phyloP scores from a whole-genome alignment of 31 red algal species.

The Asparagopsis taxiformis region DNA sequence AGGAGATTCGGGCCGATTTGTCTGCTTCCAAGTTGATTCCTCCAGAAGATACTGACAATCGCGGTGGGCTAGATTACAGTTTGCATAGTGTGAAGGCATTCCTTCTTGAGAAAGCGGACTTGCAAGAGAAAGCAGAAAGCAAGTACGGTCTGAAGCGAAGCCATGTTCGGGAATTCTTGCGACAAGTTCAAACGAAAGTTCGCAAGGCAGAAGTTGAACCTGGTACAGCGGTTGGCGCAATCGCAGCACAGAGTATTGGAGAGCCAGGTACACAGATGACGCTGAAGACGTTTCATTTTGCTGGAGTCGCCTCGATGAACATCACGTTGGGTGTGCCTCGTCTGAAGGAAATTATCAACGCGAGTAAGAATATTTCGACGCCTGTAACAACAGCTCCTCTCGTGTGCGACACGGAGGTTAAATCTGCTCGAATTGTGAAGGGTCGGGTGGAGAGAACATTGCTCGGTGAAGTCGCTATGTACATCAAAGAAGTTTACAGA shows the following conservation, averaged over 20 bases:
- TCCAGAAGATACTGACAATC: conserved; percentile 38
- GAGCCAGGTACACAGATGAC: conserved; percentile 99
- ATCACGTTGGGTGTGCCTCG: conserved; percentile 98
- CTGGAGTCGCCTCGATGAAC: conserved; percentile 97
- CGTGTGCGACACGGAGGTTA: conserved; percentile 42
- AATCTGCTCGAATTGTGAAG: conserved; percentile 84
- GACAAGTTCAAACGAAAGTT: conserved; percentile 65
- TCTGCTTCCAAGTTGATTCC: conserved; percentile 43
- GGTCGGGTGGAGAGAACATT: conserved; percentile 79
- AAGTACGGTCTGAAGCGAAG: conserved; percentile 22
- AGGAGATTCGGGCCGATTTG: conserved; percentile 43
- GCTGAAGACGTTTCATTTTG: conserved; percentile 99
- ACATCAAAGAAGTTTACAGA: conserved; percentile 90
- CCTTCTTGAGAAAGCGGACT: conserved; percentile 26
- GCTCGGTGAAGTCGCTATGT: conserved; percentile 80
- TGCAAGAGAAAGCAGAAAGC: conserved; percentile 8
- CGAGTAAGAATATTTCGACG: conserved; percentile 85
- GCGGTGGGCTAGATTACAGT: conserved; percentile 38
- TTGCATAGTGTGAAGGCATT: conserved; percentile 17
- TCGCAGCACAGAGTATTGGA: conserved; percentile 94
- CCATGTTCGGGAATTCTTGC: conserved; percentile 56
- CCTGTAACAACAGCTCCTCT: conserved; percentile 87
- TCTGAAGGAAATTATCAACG: conserved; percentile 99
- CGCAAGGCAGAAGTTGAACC: conserved; percentile 71
- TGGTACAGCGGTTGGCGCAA: conserved; percentile 96